Evolutionary conservation across 2,329 filamentous ascomycete genomes (phyloP).

Genomic region (Basipetospora chlamydospora): DNA sequence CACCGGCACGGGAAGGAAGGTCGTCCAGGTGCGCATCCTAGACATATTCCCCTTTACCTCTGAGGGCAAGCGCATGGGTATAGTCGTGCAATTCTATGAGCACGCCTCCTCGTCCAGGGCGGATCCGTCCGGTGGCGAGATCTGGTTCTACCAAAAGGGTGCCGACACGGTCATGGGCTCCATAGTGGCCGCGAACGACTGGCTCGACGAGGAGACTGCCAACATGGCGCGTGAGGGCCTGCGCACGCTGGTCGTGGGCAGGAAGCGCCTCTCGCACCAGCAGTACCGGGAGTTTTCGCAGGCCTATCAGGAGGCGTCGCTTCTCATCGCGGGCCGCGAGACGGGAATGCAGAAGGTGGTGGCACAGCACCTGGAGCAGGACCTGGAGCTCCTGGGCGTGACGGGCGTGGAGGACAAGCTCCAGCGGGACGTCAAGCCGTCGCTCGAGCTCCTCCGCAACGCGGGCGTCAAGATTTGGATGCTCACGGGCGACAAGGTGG

Average conservation of each 20-base stretch:
- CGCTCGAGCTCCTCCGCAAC: slow-evolving; percentile 84
- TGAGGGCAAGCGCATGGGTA: slow-evolving; percentile 95
- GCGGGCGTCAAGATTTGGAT: slow-evolving; percentile 99
- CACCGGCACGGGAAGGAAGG: slow-evolving; percentile 53
- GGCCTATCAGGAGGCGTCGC: slow-evolving; percentile 63
- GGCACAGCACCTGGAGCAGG: slow-evolving; percentile 66
- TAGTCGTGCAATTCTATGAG: slow-evolving; percentile 75
- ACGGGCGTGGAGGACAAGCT: slow-evolving; percentile 97
- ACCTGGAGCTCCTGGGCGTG: slow-evolving; percentile 87
- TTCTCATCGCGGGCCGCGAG: slow-evolving; percentile 70
- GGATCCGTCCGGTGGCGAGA: slow-evolving; percentile 51
- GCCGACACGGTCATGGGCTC: slow-evolving; percentile 96
- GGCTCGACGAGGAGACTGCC: slow-evolving; percentile 97
- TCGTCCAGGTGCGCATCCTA: slow-evolving; percentile 76
- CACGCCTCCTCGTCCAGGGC: slow-evolving; percentile 29
- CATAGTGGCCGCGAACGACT: slow-evolving; percentile 92
- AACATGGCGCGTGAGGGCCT: slow-evolving; percentile 98
- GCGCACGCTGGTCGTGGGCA: slow-evolving; percentile 85
- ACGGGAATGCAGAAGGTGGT: slow-evolving; percentile 68
- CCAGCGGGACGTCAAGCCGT: slow-evolving; percentile 89
- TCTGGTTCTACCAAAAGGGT: slow-evolving; percentile 98
- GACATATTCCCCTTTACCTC: slow-evolving; percentile 97
- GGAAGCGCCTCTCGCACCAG: slow-evolving; percentile 64
- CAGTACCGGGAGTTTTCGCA: slow-evolving; percentile 71
- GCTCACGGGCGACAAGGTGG: slow-evolving; percentile 96